Conservation (phyloP, 2,329 filamentous ascomycete genomes). For the Phaeosphaeriaceae sp. region DNA sequence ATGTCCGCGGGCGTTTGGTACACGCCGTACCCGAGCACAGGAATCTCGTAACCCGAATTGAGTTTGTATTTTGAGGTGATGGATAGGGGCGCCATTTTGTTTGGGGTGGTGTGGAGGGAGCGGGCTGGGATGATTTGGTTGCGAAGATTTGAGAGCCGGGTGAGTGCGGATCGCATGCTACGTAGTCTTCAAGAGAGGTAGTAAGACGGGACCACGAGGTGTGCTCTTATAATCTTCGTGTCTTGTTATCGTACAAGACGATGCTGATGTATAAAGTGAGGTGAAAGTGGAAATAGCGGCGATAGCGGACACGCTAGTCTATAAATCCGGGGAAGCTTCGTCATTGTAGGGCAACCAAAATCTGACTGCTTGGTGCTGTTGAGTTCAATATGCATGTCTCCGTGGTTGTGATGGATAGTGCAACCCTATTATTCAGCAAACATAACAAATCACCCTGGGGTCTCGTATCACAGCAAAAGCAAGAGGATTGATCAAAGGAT, state of each 20-base stretch:
- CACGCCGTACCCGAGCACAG: constrained; percentile 65
- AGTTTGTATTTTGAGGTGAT: constrained; percentile 59
- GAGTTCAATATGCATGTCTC: no score
- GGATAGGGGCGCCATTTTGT: constrained; percentile 52
- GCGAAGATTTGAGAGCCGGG: constrained; percentile 18
- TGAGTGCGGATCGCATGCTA: constrained; percentile 13
- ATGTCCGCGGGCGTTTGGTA: constrained; percentile 58
- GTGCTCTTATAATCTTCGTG: background rate
- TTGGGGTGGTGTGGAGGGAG: constrained; percentile 33
- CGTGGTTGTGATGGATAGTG: no score
- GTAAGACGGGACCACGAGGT: background rate
- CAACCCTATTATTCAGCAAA: no score
- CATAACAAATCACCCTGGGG: no score
- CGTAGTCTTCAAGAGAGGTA: background rate
- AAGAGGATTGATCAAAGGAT: background rate
- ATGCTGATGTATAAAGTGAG: background rate
- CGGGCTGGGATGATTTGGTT: constrained; percentile 16
- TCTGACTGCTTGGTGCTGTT: no score
- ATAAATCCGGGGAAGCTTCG: background rate
- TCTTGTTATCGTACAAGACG: background rate
- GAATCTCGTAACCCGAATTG: constrained; percentile 68
- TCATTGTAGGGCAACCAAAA: background rate
- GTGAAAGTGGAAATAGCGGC: background rate
- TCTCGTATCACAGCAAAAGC: no score
- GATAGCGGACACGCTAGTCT: background rate